Evolutionary conservation across 352 stramenopile genomes (phyloP).

Genomic region (Phytophthora litchii): DNA sequence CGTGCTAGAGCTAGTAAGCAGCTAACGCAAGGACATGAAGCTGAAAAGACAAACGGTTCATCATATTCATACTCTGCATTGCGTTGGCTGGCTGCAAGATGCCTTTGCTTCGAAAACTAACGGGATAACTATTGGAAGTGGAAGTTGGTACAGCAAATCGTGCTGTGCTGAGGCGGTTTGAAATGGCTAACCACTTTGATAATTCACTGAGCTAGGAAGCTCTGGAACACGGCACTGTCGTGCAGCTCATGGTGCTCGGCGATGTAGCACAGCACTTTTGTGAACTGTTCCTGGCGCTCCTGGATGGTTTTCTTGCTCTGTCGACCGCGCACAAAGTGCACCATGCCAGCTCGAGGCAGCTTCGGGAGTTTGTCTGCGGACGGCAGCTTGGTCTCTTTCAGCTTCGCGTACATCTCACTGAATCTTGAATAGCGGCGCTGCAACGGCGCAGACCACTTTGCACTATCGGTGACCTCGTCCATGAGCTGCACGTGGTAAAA

Average conservation of each 20-base stretch:
- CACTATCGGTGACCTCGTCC: conserved; percentile 29
- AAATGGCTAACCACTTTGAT: neutral
- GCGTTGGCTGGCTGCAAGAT: conserved; percentile 2
- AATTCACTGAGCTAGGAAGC: conserved; percentile 42
- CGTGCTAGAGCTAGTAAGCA: conserved; percentile 16
- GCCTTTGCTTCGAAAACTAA: conserved; percentile 16
- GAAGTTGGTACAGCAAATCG: conserved; percentile 22
- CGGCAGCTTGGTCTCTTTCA: conserved; percentile 42
- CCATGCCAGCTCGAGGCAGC: conserved; percentile 42
- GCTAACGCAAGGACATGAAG: neutral
- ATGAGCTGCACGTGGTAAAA: conserved; percentile 49
- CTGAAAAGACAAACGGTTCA: neutral
- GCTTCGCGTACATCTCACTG: conserved; percentile 51
- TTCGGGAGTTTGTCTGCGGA: conserved; percentile 38
- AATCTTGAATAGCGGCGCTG: conserved; percentile 62
- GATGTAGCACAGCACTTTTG: conserved; percentile 56
- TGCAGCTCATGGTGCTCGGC: conserved; percentile 41
- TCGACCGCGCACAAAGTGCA: conserved; percentile 54
- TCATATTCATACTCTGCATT: conserved; percentile 26
- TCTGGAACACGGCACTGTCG: conserved; percentile 51
- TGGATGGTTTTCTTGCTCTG: conserved; percentile 51
- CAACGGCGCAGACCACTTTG: conserved; percentile 38
- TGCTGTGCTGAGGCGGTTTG: conserved; percentile 16
- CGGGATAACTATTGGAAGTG: conserved; percentile 16
- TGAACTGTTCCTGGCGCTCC: conserved; percentile 53